Evolutionary conservation across 2,329 filamentous ascomycete species (phyloP).

Genomic region (Fusarium tricinctum): DNA sequence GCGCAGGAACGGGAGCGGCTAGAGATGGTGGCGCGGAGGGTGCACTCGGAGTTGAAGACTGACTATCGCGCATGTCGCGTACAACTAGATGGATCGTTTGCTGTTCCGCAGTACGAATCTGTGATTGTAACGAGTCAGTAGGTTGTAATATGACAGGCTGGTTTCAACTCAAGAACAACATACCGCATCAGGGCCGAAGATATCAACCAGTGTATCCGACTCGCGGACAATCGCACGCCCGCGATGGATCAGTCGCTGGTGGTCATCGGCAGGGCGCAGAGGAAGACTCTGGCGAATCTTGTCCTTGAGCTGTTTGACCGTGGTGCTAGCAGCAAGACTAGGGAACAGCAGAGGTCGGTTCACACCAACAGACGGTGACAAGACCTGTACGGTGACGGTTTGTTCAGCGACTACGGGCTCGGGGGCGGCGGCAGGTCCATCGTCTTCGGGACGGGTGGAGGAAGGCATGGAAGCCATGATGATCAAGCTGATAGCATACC

Average conservation of each 20-base stretch:
- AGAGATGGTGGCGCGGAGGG: slow-evolving; percentile 32
- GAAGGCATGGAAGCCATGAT: slow-evolving; percentile 59
- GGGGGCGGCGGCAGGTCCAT: slow-evolving; percentile 21
- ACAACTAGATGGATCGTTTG: slow-evolving; percentile 69
- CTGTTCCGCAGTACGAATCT: slow-evolving; percentile 62
- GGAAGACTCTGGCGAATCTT: slow-evolving; percentile 67
- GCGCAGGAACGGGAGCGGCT: slow-evolving; percentile 16
- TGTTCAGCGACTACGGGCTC: slow-evolving; percentile 52
- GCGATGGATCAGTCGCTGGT: slow-evolving; percentile 72
- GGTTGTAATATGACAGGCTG: slow-evolving; percentile 17
- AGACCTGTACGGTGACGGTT: slow-evolving; percentile 68
- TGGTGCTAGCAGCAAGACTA: slow-evolving; percentile 64
- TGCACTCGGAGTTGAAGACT: slow-evolving; percentile 45
- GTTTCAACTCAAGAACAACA: slow-evolving; percentile 4
- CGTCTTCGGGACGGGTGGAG: slow-evolving; percentile 47
- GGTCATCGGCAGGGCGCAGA: slow-evolving; percentile 65
- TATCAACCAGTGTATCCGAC: slow-evolving; percentile 67
- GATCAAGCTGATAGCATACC: slow-evolving; percentile 49
- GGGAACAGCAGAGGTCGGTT: slow-evolving; percentile 65
- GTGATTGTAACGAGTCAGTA: slow-evolving; percentile 40
- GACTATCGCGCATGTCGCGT: slow-evolving; percentile 56
- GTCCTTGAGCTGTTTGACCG: slow-evolving; percentile 70
- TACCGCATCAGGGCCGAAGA: slow-evolving; percentile 70
- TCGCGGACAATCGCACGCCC: slow-evolving; percentile 70
- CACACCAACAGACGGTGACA: slow-evolving; percentile 71